Percentiles rank a stretch among this genome's conserved stretches.
phyloP scores from a whole-genome alignment of 208 protist genomes.

The Naegleria gruberi region DNA sequence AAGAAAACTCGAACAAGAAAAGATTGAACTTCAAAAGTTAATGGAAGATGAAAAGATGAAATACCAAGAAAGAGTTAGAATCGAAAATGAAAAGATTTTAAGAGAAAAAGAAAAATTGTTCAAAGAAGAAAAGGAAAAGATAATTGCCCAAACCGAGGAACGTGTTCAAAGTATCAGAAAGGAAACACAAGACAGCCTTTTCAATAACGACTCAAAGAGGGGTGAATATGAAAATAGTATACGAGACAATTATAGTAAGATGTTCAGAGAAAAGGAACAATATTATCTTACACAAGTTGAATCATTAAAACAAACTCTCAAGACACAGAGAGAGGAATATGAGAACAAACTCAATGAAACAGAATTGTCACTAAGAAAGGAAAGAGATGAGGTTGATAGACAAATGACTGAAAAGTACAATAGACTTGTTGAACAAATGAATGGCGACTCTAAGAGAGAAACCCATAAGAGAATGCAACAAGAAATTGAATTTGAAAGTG shows the following conservation, averaged over 20 bases:
- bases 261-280: slow-evolving; percentile 13
- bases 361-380: background rate
- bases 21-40: background rate
- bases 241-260: background rate
- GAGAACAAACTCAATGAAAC: background rate
- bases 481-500: slow-evolving; percentile 10
- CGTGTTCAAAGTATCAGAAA: background rate
- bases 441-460: background rate
- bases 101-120: background rate
- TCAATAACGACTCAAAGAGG: background rate
- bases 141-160: background rate
- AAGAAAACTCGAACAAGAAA: background rate
- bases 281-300: background rate
- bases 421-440: background rate
- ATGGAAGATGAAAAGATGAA: background rate
- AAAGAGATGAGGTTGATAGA: background rate
- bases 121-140: slow-evolving; percentile 8
- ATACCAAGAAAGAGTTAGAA: background rate
- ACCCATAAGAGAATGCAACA: background rate
- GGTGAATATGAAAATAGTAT: background rate
- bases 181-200: background rate
- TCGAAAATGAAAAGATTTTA: background rate
- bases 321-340: background rate
- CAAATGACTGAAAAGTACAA: background rate
- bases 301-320: background rate